Evolutionary conservation across 2,329 filamentous ascomycete species (phyloP).

Genomic region (Venturia nashicola): DNA sequence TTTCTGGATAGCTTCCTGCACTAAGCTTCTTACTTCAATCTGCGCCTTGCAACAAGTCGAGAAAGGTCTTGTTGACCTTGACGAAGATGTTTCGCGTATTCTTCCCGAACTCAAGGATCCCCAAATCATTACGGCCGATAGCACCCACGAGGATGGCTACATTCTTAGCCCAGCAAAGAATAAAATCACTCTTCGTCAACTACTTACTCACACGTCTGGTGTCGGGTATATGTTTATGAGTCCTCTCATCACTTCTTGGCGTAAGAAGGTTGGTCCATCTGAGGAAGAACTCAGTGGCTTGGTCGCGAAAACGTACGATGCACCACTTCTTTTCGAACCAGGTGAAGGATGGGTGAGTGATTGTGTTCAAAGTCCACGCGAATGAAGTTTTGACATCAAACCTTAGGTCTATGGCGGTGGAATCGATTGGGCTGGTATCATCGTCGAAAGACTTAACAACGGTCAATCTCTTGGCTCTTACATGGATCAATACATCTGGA

Average conservation of each 20-base stretch:
- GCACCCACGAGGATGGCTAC: constrained; percentile 6
- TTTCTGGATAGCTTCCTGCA: constrained; percentile 28
- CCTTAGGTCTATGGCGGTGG: constrained; percentile 8
- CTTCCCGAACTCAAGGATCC: constrained; percentile 21
- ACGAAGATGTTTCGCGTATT: constrained; percentile 18
- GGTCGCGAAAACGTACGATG: not conserved
- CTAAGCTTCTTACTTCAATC: constrained; percentile 26
- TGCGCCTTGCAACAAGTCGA: constrained; percentile 24
- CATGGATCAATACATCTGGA: constrained; percentile 10
- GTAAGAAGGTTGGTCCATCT: not conserved
- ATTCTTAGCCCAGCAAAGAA: constrained; percentile 11
- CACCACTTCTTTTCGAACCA: constrained; percentile 11
- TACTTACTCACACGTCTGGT: constrained; percentile 19
- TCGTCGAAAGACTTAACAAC: constrained; percentile 10
- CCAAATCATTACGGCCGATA: constrained; percentile 15
- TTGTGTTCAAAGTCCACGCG: no score
- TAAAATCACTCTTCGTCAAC: constrained; percentile 15
- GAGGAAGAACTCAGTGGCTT: not conserved
- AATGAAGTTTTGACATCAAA: not conserved
- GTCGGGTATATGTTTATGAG: constrained; percentile 11
- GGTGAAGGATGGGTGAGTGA: constrained; percentile 7
- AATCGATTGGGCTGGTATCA: constrained; percentile 11
- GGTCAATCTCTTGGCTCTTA: constrained; percentile 7
- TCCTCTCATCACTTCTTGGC: not conserved
- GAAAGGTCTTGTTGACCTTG: constrained; percentile 19